phyloP scores from a whole-genome alignment of 2,329 filamentous ascomycete species.

The Colletotrichum sp. region DNA sequence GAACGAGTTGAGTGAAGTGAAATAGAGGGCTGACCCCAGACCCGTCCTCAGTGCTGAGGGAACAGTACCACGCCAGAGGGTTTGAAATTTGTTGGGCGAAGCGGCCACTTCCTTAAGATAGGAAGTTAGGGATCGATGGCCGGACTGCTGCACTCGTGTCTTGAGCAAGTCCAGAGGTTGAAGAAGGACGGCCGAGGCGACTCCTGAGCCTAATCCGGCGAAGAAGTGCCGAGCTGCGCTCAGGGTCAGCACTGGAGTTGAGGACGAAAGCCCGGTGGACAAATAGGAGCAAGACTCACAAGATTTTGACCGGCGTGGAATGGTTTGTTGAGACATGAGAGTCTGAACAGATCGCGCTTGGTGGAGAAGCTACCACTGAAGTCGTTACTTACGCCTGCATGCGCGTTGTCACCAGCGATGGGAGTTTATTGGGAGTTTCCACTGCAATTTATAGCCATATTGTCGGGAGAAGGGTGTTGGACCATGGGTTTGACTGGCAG shows the following conservation, averaged over 20 bases:
- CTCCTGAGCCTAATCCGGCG: conserved; percentile 86
- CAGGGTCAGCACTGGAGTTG: not conserved
- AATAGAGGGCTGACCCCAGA: conserved; percentile 92
- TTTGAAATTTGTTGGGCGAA: conserved; percentile 65
- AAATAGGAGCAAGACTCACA: not conserved
- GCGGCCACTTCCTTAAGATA: conserved; percentile 74
- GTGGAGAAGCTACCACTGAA: not conserved
- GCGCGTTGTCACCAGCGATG: not conserved
- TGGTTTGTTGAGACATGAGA: conserved; percentile 8
- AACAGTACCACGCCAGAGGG: conserved; percentile 90
- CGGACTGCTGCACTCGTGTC: conserved; percentile 91
- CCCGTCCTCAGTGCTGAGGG: conserved; percentile 94
- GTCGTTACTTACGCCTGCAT: not conserved
- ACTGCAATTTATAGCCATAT: not conserved
- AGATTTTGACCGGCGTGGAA: conserved; percentile 5
- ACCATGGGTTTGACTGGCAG: not conserved
- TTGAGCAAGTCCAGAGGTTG: conserved; percentile 97
- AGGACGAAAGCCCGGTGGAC: not conserved
- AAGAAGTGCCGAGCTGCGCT: conserved; percentile 79
- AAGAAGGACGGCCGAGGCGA: conserved; percentile 86
- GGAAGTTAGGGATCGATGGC: conserved; percentile 68
- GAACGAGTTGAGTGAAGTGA: conserved; percentile 83
- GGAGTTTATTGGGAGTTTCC: not conserved
- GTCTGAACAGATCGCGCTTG: not conserved
- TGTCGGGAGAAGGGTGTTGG: not conserved